These are phyloP conservation scores for Ilyonectria sp. DNA, from an alignment of 2,329 filamentous ascomycete species.

Conservation along the genomic window DNA sequence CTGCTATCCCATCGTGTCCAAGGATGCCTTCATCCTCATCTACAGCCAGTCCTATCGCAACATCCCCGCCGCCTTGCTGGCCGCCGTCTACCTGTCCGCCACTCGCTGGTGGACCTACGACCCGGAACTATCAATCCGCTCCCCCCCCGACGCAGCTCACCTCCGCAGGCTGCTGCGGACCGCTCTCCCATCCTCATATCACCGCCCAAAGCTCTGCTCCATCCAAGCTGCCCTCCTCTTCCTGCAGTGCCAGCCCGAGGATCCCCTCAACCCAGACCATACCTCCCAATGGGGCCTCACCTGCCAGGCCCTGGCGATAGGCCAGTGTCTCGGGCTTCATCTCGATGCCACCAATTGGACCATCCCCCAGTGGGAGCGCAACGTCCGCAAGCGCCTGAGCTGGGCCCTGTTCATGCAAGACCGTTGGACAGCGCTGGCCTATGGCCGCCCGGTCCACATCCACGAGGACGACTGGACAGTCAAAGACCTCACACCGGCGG, in stretches of 20 bases:
- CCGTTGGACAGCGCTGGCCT: constrained; percentile 62
- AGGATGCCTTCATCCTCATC: constrained; percentile 68
- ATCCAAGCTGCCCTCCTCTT: constrained; percentile 50
- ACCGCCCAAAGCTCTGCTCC: constrained; percentile 50
- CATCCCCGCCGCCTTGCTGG: constrained; percentile 67
- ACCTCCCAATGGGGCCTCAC: constrained; percentile 57
- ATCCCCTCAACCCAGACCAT: constrained; percentile 54
- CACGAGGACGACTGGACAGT: constrained; percentile 52
- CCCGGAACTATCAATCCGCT: constrained; percentile 49
- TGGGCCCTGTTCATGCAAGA: constrained; percentile 76
- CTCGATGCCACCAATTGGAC: constrained; percentile 70
- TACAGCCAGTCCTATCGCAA: constrained; percentile 66
- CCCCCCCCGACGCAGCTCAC: constrained; percentile 44
- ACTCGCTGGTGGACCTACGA: constrained; percentile 69
- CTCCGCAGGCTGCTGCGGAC: constrained; percentile 44
- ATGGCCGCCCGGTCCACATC: constrained; percentile 49
- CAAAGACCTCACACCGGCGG: constrained; percentile 45
- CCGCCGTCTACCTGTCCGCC: constrained; percentile 69
- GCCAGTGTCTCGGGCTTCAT: constrained; percentile 68
- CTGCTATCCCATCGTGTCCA: constrained; percentile 67
- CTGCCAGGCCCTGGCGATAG: constrained; percentile 63
- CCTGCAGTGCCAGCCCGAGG: constrained; percentile 50
- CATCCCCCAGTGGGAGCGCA: constrained; percentile 71
- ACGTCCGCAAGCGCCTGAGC: constrained; percentile 68
- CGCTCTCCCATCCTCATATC: constrained; percentile 48